phyloP scores from a whole-genome alignment of 2,329 filamentous ascomycete species.

The Curvularia hawaiiensis region DNA sequence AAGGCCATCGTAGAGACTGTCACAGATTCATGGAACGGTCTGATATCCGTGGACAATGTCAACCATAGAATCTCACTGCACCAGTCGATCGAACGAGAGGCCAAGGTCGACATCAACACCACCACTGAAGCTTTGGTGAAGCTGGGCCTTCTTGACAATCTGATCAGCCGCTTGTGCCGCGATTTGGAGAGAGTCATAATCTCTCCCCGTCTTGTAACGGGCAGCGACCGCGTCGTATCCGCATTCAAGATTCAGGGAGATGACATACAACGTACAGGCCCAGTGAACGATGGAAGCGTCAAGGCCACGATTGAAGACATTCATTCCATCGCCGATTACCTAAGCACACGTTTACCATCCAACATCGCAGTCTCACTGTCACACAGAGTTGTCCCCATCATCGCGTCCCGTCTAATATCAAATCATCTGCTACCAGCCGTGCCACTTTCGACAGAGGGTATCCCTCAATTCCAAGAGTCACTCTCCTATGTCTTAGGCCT shows the following conservation, averaged over 20 bases:
- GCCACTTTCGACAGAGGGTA: conserved; percentile 72
- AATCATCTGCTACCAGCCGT: conserved; percentile 78
- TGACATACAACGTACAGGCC: conserved; percentile 39
- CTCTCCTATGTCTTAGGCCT: conserved; percentile 70
- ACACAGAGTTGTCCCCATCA: conserved; percentile 69
- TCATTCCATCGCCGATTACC: conserved; percentile 54
- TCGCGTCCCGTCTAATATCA: conserved; percentile 71
- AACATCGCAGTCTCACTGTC: conserved; percentile 63
- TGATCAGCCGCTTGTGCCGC: conserved; percentile 64
- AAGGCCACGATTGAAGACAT: conserved; percentile 39
- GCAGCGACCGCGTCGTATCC: conserved; percentile 43
- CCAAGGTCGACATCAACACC: conserved; percentile 38
- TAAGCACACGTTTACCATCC: conserved; percentile 57
- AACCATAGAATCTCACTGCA: conserved; percentile 62
- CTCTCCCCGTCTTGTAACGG: conserved; percentile 59
- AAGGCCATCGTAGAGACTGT: conserved; percentile 69
- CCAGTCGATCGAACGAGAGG: conserved; percentile 50
- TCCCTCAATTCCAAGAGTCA: conserved; percentile 72
- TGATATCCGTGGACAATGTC: conserved; percentile 67
- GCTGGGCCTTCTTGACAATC: conserved; percentile 54
- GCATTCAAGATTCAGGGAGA: conserved; percentile 43
- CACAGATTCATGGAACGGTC: conserved; percentile 70
- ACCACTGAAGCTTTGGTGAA: conserved; percentile 45
- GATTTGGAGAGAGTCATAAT: conserved; percentile 67
- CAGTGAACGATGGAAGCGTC: conserved; percentile 35